These are phyloP conservation scores for Penicillium sp. DNA, from an alignment of 2,329 filamentous ascomycete species.

Conservation along the genomic window DNA sequence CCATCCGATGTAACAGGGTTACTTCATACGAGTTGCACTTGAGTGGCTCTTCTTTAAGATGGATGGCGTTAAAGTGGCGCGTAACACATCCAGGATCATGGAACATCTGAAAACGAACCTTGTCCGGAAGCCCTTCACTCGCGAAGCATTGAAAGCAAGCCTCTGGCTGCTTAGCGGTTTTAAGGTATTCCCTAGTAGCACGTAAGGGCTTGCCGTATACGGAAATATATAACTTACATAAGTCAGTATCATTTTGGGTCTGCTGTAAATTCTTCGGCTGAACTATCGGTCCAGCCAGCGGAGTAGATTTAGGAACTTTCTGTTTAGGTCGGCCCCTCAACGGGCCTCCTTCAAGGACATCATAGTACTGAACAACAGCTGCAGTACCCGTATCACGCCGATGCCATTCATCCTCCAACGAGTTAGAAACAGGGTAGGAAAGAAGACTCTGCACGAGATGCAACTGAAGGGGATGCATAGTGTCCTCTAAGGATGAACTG, in stretches of 20 bases:
- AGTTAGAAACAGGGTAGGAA: conserved; percentile 18
- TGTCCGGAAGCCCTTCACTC: conserved; percentile 10
- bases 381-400: conserved; percentile 13
- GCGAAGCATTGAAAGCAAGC: conserved; percentile 17
- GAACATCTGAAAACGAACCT: conserved; percentile 17
- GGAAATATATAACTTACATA: conserved; percentile 1
- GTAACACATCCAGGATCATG: conserved; percentile 18
- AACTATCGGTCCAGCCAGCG: conserved; percentile 3
- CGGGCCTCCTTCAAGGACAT: conserved; percentile 20
- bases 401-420: conserved; percentile 20
- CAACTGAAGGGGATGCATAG: conserved; percentile 13
- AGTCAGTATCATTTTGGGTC: not conserved
- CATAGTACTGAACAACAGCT: conserved; percentile 17
- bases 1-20: conserved; percentile 18
- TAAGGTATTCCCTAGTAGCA: conserved; percentile 15
- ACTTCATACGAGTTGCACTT: conserved; percentile 19
- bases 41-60: conserved; percentile 15
- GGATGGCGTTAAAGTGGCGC: conserved; percentile 18
- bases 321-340: conserved; percentile 11
- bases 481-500: conserved; percentile 4
- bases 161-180: conserved; percentile 10
- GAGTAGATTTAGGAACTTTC: conserved; percentile 3
- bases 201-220: conserved; percentile 3
- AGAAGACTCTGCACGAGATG: conserved; percentile 17
- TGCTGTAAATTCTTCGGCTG: not conserved